phyloP scores from a whole-genome alignment of 2,329 filamentous ascomycete species.

The Sphaerostilbella broomeana region DNA sequence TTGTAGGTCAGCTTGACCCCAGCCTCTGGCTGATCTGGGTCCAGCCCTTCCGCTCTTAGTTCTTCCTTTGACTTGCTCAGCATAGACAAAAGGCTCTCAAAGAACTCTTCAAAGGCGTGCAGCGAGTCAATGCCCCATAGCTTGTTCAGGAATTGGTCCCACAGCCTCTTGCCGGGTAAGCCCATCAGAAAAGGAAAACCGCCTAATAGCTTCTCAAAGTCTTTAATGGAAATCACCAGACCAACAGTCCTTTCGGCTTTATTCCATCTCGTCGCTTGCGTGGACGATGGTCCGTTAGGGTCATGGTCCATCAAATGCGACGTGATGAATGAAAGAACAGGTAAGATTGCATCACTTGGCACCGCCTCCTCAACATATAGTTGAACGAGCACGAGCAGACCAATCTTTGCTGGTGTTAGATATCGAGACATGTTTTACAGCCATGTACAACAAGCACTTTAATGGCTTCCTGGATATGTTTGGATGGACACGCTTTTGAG shows the following conservation, averaged over 20 bases:
- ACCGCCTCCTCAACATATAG: constrained; percentile 70
- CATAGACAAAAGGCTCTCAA: constrained; percentile 51
- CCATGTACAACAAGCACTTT: too few relatives aligned
- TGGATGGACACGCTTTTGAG: too few relatives aligned
- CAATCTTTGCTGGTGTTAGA: constrained; percentile 83
- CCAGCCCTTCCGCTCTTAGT: constrained; percentile 39
- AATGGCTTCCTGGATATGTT: too few relatives aligned
- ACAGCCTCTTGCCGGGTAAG: constrained; percentile 72
- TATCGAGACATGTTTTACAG: constrained; percentile 66
- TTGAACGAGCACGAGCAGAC: constrained; percentile 71
- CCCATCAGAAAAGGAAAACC: constrained; percentile 46
- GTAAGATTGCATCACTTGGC: constrained; percentile 62
- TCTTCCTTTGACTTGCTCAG: constrained; percentile 59
- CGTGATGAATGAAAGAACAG: constrained; percentile 73
- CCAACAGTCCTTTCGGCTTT: constrained; percentile 44
- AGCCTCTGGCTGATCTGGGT: constrained; percentile 38
- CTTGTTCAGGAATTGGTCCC: constrained; percentile 74
- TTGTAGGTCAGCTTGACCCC: constrained; percentile 59
- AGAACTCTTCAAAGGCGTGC: constrained; percentile 72
- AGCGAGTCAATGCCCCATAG: constrained; percentile 81
- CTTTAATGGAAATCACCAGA: constrained; percentile 48
- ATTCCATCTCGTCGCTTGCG: constrained; percentile 34
- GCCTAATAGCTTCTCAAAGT: constrained; percentile 53
- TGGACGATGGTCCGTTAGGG: constrained; percentile 23
- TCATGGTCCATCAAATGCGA: constrained; percentile 55